Base-by-base conservation (phyloP, 371 early-diverging fungal genomes). In the Mucor piriformis region DNA sequence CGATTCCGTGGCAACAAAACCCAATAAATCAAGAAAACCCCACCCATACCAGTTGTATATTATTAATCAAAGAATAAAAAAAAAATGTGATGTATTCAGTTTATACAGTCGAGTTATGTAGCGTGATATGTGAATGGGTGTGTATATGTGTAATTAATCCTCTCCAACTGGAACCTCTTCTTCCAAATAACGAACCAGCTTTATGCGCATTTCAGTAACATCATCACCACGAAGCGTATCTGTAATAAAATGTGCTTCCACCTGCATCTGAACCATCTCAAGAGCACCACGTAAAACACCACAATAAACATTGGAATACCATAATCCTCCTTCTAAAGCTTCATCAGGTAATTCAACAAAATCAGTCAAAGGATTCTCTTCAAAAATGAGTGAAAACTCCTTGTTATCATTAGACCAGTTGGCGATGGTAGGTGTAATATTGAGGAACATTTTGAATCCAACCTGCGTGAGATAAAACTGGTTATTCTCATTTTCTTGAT, bases 201-300 rank as follows among this genome's bases (percentile, higher is more conserved):
- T 90, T 29, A 98, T 89, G 21, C 95, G 84, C 49, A 98, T 89
- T 79, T 96, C 96, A 0, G 96, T 93, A 15, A 69, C 56, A 0
- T 97, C 95, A 57, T 97, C 96, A 25, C 97, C 97, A 12, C 91
- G 82, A 54, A 98, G 79, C 11, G 82, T 80, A 73, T 95, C 95
- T 18, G 84, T 85, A 6, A 96, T 84, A 79, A 97, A 97, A 21
- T 69, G 68, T 8, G 84, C 82, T 57, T 95, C 94, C 7, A 94
- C 92, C 66, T 95, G 95, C 89, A 98, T 85, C 72, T 94, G 92
- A 20, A 93, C 95, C 95, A 97, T 96, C 64, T 98, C 98, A 54
- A 98, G 75, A 6, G 95, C 92, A 12, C 97, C 99, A 7, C 97
- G 85, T 50, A 98, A 65, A 12, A 98, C 93, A 6, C 98, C 99